Percentiles rank a stretch among this genome's conserved stretches.
Evolutionary conservation across 805 yeast genomes (phyloP).

Genomic region (Candida ficus): DNA sequence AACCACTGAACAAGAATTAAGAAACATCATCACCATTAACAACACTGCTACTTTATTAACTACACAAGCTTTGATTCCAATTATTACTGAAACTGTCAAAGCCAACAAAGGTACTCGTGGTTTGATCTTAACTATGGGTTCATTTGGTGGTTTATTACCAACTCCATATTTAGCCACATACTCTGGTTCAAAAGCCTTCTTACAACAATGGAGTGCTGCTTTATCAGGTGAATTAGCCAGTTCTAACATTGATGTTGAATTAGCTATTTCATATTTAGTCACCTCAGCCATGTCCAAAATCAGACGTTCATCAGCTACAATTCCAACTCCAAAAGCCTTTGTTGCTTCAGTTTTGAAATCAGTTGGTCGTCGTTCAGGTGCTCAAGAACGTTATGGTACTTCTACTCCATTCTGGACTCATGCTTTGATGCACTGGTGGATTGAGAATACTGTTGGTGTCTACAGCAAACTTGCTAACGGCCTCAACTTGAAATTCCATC

Average conservation of each 20-base stretch:
- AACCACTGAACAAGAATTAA: constrained; percentile 69
- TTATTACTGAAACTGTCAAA: constrained; percentile 50
- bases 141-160: constrained; percentile 92
- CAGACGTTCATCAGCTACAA: constrained; percentile 62
- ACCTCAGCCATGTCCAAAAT: constrained; percentile 96
- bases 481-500: constrained; percentile 73
- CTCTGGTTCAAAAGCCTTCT: constrained; percentile 93
- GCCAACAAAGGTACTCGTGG: constrained; percentile 47
- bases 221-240: constrained; percentile 77
- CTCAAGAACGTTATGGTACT: constrained; percentile 85
- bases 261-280: constrained; percentile 82
- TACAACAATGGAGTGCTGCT: constrained; percentile 90
- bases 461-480: constrained; percentile 64
- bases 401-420: constrained; percentile 91
- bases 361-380: constrained; percentile 84
- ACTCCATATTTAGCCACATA: constrained; percentile 90
- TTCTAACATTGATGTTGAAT: constrained; percentile 75
- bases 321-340: constrained; percentile 79
- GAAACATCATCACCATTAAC: constrained; percentile 79
- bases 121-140: constrained; percentile 89
- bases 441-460: constrained; percentile 78
- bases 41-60: constrained; percentile 77
- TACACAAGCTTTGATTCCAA: constrained; percentile 75
- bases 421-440: constrained; percentile 82
- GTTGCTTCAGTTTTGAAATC: constrained; percentile 65